These are phyloP conservation scores for Pythium folliculosum DNA, from an alignment of 352 stramenopile species.

Conservation along the genomic window DNA sequence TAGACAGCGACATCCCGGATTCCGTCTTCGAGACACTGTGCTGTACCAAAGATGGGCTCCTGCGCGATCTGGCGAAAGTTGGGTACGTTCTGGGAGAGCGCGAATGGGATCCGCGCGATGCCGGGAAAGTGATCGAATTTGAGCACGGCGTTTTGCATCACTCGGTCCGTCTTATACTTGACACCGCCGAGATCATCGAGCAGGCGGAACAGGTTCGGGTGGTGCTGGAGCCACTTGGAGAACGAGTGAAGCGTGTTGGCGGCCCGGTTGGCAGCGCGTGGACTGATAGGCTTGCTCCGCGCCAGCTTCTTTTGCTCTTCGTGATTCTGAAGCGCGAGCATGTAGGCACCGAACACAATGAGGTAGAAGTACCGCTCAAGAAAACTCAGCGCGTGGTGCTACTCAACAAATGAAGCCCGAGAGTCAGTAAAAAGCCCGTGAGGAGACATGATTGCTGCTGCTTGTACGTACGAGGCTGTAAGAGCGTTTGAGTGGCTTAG, in stretches of 20 bases:
- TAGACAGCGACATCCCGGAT: slow-evolving; percentile 69
- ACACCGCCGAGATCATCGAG: slow-evolving; percentile 78
- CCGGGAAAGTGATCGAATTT: slow-evolving; percentile 92
- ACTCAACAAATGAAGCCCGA: neutral
- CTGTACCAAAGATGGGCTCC: slow-evolving; percentile 85
- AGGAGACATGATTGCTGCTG: neutral
- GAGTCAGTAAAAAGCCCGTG: neutral
- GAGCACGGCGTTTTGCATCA: slow-evolving; percentile 79
- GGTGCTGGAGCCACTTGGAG: slow-evolving; percentile 81
- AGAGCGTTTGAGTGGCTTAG: slow-evolving; percentile 76
- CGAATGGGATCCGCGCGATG: slow-evolving; percentile 61
- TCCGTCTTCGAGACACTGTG: slow-evolving; percentile 75
- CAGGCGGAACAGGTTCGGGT: slow-evolving; percentile 72
- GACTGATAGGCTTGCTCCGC: slow-evolving; percentile 24
- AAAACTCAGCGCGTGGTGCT: slow-evolving; percentile 86
- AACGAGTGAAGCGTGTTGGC: slow-evolving; percentile 50
- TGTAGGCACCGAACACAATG: slow-evolving; percentile 86
- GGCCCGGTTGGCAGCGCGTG: neutral
- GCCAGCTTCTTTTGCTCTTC: slow-evolving; percentile 11
- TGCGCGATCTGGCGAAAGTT: slow-evolving; percentile 85
- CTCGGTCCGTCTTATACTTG: slow-evolving; percentile 81
- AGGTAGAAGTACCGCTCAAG: slow-evolving; percentile 89
- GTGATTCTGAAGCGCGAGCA: slow-evolving; percentile 40
- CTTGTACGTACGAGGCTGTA: slow-evolving; percentile 66
- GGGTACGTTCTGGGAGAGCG: slow-evolving; percentile 69